These are phyloP conservation scores for Prunella vulgaris DNA, from an alignment of 257 asterid species.

Conservation along the genomic window DNA sequence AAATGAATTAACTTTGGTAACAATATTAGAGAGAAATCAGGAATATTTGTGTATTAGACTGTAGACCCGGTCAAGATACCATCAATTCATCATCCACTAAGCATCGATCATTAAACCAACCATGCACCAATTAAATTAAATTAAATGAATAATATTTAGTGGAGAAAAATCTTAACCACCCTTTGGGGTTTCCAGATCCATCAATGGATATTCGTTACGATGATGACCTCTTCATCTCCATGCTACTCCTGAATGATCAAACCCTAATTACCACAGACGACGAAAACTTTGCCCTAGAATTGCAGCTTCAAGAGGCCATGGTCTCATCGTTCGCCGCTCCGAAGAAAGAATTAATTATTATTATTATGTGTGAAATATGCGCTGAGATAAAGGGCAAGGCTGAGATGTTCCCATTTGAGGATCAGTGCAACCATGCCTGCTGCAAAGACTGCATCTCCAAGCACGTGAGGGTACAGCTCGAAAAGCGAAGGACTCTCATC, in stretches of 20 bases:
- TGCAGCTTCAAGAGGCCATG: constrained; percentile 44
- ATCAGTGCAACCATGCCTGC: constrained; percentile 36
- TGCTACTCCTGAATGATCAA: background rate
- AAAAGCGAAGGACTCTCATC: background rate
- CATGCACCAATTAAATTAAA: too few species aligned
- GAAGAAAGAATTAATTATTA: background rate
- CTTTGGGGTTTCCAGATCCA: too few species aligned
- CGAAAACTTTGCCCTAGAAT: constrained; percentile 25
- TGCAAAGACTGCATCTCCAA: constrained; percentile 47
- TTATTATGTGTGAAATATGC: constrained; percentile 66
- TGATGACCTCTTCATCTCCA: constrained; percentile 1
- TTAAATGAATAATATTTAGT: too few species aligned
- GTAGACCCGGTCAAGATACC: too few species aligned
- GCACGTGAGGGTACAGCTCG: constrained; percentile 30
- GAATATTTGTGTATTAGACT: too few species aligned
- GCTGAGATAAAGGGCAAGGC: constrained; percentile 29
- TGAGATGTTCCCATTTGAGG: constrained; percentile 23
- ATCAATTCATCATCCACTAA: too few species aligned
- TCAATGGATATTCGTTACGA: background rate
- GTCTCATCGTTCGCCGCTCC: constrained; percentile 15
- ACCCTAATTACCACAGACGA: constrained; percentile 6
- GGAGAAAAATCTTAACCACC: too few species aligned
- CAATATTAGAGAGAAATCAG: too few species aligned
- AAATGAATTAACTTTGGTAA: too few species aligned
- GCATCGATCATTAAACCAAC: too few species aligned